phyloP scores from a whole-genome alignment of 768 basidiomycete species.

The Candolleomyces eurysporus region DNA sequence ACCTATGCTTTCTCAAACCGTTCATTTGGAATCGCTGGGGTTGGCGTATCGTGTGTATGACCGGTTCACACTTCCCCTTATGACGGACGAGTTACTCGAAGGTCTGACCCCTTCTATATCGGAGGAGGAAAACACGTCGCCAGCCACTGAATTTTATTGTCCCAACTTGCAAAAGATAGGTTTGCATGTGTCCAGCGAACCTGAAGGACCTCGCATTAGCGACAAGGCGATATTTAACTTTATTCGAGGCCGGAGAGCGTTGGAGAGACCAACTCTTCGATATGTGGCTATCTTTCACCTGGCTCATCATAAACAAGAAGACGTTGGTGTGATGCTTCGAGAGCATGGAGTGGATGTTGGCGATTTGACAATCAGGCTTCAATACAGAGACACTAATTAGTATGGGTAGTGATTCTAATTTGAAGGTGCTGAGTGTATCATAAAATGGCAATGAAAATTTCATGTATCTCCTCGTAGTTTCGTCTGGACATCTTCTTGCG shows the following conservation, averaged over 20 bases:
- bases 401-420: too few relatives aligned
- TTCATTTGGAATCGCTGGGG: neutral
- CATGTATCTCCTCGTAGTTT: too few relatives aligned
- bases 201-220: neutral
- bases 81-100: neutral
- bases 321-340: too few relatives aligned
- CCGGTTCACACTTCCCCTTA: neutral
- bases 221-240: neutral
- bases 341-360: too few relatives aligned
- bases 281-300: too few relatives aligned
- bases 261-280: too few relatives aligned
- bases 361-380: too few relatives aligned
- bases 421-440: too few relatives aligned
- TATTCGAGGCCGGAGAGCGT: neutral
- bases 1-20: neutral
- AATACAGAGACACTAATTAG: too few relatives aligned
- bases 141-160: neutral
- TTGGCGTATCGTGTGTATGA: neutral
- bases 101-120: neutral
- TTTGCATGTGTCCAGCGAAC: neutral
- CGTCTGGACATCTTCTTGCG: too few relatives aligned
- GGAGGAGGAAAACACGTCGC: neutral
- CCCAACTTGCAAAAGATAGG: neutral
- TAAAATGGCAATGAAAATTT: too few relatives aligned
- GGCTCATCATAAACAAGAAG: too few relatives aligned